Conservation (phyloP, 1,284 basidiomycete species). For the Hypsizygus ulmarius region DNA sequence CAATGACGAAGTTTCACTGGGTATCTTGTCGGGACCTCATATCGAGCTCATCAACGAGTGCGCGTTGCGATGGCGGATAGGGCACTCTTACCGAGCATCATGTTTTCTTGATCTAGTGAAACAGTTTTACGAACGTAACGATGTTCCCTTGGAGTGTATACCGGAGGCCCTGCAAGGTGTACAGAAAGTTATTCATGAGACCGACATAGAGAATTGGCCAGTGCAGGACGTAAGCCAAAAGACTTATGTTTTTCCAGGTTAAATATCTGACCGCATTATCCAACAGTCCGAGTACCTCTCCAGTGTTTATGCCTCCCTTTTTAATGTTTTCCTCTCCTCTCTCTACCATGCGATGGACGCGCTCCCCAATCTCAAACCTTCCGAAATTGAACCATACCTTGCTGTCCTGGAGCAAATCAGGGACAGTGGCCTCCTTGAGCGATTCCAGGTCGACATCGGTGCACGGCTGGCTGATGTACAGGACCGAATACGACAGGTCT, state of each 20-base stretch:
- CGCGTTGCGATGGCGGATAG: conserved; percentile 87
- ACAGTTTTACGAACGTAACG: conserved; percentile 84
- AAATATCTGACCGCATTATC: conserved; percentile 7
- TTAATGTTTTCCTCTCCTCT: conserved; percentile 82
- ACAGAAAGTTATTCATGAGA: conserved; percentile 67
- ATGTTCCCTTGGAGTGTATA: conserved; percentile 93
- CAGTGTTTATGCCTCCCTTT: conserved; percentile 68
- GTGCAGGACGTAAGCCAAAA: conserved; percentile 70
- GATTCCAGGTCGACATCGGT: conserved; percentile 64
- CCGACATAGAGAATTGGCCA: conserved; percentile 77
- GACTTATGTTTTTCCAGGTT: not conserved
- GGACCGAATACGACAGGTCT: conserved; percentile 65
- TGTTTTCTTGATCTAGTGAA: conserved; percentile 89
- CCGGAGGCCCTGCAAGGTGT: conserved; percentile 83
- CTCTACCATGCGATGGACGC: conserved; percentile 85
- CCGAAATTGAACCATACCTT: conserved; percentile 64
- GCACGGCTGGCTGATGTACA: conserved; percentile 69
- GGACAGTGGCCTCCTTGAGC: conserved; percentile 64
- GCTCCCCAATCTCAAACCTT: conserved; percentile 67
- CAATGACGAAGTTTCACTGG: conserved; percentile 93
- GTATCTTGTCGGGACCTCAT: conserved; percentile 84
- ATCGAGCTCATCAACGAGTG: conserved; percentile 86
- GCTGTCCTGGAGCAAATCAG: conserved; percentile 70
- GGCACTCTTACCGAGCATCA: conserved; percentile 72
- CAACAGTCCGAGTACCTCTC: conserved; percentile 62